Evolutionary conservation across 495 filamentous ascomycete species (phyloP), one percentile per base, ranked within the genome.

Genomic region (Podospora pseudopauciseta): DNA sequence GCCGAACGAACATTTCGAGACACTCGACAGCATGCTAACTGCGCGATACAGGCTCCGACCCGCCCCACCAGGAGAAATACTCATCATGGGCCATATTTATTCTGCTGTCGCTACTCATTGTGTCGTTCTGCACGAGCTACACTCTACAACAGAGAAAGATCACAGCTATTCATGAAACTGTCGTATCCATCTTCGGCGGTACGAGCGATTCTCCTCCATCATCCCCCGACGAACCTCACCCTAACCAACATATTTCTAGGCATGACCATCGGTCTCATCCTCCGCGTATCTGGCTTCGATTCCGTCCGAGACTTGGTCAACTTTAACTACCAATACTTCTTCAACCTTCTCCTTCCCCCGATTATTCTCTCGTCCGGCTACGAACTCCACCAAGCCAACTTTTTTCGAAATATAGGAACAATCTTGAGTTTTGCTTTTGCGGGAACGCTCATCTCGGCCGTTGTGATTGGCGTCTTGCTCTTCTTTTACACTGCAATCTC

Each of bases 241-340:
- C 55, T 20, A 4, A n/a, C 49, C 18, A 59, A 65, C 74, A 63
- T 77, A 58, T 54, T 26, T 18, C 23, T 74, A 97, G 94, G 95
- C 65, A 98, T 98, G 95, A 90, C 93, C 65, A 92, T 98, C 61
- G 95, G 95, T 1, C 82, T 99, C 71, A 88, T 97, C 71, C 88
- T 99, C 59, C 87, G 95, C 73, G 79, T 97, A 63, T 90, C 88
- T 59, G 85, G 89, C 64, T 88, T 88, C 70, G 89, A 92, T 54
- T 91, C 89, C 70, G 93, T 99, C 67, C 90, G 92, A 77, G 89
- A 90, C 69, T 86, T 91, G 68, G 91, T 99, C 70, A 95, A 90
- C 77, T 99, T 99, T 83, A 89, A 98, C 81, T 97, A 98, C 78
- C 93, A 97, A 74, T 94, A 97, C 79, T 99, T 99, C 84, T 99